Percentiles rank a stretch among this genome's conserved stretches.
These are phyloP conservation scores for Candida glaebosa DNA, from an alignment of 805 yeast species.

Conservation along the genomic window DNA sequence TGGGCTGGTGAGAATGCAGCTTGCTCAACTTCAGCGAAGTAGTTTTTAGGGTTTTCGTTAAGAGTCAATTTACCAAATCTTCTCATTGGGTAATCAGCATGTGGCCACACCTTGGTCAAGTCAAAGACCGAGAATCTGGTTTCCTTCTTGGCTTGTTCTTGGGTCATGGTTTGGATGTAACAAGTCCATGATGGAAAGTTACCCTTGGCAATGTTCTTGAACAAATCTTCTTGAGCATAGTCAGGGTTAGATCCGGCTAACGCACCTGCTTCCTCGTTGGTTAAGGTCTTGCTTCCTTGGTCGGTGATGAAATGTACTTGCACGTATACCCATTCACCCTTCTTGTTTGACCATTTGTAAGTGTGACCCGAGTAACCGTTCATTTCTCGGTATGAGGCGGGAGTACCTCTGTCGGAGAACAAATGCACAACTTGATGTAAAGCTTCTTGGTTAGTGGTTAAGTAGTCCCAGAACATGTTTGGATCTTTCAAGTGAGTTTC, in stretches of 20 bases:
- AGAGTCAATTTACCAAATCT: slow-evolving; percentile 76
- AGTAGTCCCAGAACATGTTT: slow-evolving; percentile 82
- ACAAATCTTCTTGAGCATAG: slow-evolving; percentile 74
- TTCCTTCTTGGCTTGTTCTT: slow-evolving; percentile 63
- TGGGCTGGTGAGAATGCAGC: slow-evolving; percentile 71
- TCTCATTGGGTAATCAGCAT: slow-evolving; percentile 79
- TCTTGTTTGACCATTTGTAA: slow-evolving; percentile 71
- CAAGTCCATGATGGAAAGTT: slow-evolving; percentile 82
- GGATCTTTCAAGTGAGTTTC: slow-evolving; percentile 77
- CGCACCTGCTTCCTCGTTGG: slow-evolving; percentile 64
- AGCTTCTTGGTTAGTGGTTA: slow-evolving; percentile 69
- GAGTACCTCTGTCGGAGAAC: slow-evolving; percentile 82
- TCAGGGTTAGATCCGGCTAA: slow-evolving; percentile 80
- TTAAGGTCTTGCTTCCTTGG: slow-evolving; percentile 54
- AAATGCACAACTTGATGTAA: slow-evolving; percentile 70
- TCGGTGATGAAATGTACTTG: slow-evolving; percentile 72
- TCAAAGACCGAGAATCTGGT: slow-evolving; percentile 83
- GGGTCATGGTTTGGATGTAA: slow-evolving; percentile 83
- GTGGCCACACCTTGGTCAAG: slow-evolving; percentile 92
- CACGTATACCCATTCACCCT: slow-evolving; percentile 75
- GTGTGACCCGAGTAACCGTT: slow-evolving; percentile 84
- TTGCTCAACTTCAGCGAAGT: slow-evolving; percentile 67
- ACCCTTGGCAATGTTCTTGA: slow-evolving; percentile 72
- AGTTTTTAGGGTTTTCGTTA: slow-evolving; percentile 82
- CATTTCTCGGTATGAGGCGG: slow-evolving; percentile 71